Conservation (phyloP, 2,329 filamentous ascomycete genomes). For the Talaromyces sp. region DNA sequence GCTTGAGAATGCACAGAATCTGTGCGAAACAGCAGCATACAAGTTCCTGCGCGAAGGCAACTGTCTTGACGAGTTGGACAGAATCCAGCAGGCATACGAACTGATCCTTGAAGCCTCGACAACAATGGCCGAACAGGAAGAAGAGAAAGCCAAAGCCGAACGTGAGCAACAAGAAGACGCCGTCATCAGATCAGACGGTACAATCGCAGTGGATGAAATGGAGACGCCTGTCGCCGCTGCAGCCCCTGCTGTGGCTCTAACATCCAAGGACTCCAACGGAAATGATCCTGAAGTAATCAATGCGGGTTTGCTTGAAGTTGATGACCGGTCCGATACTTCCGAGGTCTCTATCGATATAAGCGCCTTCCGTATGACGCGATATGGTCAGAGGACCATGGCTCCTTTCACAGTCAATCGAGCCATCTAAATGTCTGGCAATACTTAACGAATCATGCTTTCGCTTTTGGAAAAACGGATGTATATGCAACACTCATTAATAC, state of each 20-base stretch:
- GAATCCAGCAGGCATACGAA: constrained; percentile 14
- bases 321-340: constrained; percentile 33
- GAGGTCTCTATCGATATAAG: constrained; percentile 36
- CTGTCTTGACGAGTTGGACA: constrained; percentile 17
- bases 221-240: not conserved
- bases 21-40: constrained; percentile 18
- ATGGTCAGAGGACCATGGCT: constrained; percentile 16
- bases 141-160: not conserved
- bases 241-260: not conserved
- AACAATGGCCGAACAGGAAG: constrained; percentile 15
- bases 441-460: not conserved
- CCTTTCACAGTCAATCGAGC: constrained; percentile 1
- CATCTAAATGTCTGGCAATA: not conserved
- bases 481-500: not conserved
- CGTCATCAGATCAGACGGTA: not conserved
- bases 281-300: constrained; percentile 6
- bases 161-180: not conserved
- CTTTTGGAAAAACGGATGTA: not conserved
- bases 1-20: constrained; percentile 14
- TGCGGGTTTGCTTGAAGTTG: constrained; percentile 29
- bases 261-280: not conserved
- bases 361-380: constrained; percentile 29
- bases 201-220: not conserved
- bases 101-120: constrained; percentile 16
- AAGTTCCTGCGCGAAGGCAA: constrained; percentile 16